Base-by-base conservation (phyloP, 1,139 yeast genomes). In the Pichia sp. region DNA sequence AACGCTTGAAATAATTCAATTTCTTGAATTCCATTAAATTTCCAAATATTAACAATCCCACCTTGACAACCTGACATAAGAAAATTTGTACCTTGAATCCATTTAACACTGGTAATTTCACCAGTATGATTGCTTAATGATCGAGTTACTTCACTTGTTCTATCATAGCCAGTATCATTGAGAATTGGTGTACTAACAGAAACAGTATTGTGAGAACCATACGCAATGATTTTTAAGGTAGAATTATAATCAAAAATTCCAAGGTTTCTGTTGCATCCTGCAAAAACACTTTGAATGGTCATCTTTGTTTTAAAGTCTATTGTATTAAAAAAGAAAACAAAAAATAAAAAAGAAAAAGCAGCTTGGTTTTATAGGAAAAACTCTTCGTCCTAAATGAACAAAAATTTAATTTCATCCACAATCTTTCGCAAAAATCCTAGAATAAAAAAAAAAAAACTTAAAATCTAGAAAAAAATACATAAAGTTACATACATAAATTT, bases 261-360 rank as follows among this genome's bases (percentile, higher is more conserved):
- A 10, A 83, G 72, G 53, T 83, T 89, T 50, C 76, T 74, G 57
- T 87, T 87, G 25, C 89, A 93, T 7, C 96, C 96, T 14, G 80
- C 69, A 51, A 86, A 80, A 8, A 81, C 67, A 32, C 83, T 84
- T 44, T 79, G 83, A 5, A 43, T n/a, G 8, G 32, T n/a, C 32
- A 29, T 29, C 19, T 5, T 19, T 13, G 7, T 29, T 13, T 4
- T 6, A 21, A 9, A 21, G 15, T 18, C 19, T 29, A 7, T 19
- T 13, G 8, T 13, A 19, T 19, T 13, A 29, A 19, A 19, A 29
- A n/a, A n/a, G n/a, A n/a, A n/a, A n/a, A n/a, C n/a, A n/a, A n/a
- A n/a, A n/a, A n/a, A n/a, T n/a, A n/a, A n/a, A n/a, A n/a, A n/a
- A n/a, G n/a, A n/a, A n/a, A n/a, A n/a, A n/a, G n/a, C n/a, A n/a